Evolutionary conservation across 169 alveolate species (phyloP).

Genomic region (Blepharisma undulans): DNA sequence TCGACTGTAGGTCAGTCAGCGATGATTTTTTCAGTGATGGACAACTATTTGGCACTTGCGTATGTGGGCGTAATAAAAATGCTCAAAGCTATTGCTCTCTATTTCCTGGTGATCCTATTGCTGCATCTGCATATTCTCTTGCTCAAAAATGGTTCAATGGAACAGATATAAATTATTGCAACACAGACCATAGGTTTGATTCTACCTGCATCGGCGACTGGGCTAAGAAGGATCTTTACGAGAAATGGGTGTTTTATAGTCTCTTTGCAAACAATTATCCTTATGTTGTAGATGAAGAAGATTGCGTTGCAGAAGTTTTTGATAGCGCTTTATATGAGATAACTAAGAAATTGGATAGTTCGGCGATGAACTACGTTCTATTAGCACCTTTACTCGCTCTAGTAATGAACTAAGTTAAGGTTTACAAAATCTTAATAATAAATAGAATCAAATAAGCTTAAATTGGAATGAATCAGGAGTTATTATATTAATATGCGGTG

Average conservation of each 20-base stretch:
- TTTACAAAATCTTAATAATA: background rate
- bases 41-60: background rate
- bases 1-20: background rate
- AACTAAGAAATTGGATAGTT: background rate
- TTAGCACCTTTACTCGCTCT: background rate
- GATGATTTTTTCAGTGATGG: background rate
- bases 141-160: background rate
- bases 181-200: background rate
- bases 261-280: background rate
- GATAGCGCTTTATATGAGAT: background rate
- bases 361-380: background rate
- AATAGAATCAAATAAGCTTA: too few relatives aligned
- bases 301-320: background rate
- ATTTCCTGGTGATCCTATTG: background rate
- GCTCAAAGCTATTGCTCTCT: background rate
- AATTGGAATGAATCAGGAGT: too few relatives aligned
- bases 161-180: background rate
- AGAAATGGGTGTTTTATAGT: background rate
- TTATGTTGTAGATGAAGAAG: background rate
- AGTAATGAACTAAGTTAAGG: background rate
- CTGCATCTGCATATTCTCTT: background rate
- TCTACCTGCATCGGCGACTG: background rate
- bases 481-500: too few relatives aligned
- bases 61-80: background rate
- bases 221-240: background rate